Percentiles rank a stretch among this genome's conserved stretches.
These are phyloP conservation scores for Penicillium sumatraense DNA, from an alignment of 2,329 filamentous ascomycete genomes.

Conservation along the genomic window DNA sequence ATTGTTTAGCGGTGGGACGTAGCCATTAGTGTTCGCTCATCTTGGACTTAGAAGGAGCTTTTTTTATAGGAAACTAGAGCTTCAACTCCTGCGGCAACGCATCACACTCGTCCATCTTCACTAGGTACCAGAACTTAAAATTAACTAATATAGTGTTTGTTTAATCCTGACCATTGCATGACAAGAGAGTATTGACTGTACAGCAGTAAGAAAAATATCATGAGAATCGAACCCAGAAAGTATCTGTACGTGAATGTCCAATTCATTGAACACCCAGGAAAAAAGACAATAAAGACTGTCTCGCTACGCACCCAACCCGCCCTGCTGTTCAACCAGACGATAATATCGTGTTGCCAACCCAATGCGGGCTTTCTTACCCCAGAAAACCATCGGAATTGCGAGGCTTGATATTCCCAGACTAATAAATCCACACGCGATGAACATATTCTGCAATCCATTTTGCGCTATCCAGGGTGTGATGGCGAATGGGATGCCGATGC, in stretches of 20 bases:
- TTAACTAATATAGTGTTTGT: no score
- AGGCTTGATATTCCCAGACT: conserved; percentile 23
- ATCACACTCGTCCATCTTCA: no score
- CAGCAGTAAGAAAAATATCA: background rate
- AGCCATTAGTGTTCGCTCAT: no score
- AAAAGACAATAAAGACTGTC: no score
- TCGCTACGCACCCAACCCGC: background rate
- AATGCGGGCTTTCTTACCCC: conserved; percentile 25
- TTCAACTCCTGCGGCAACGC: no score
- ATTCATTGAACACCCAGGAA: background rate
- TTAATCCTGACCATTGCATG: no score
- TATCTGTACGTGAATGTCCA: background rate
- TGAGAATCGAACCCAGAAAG: background rate
- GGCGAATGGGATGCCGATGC: conserved; percentile 37
- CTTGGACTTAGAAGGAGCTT: no score
- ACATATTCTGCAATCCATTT: conserved; percentile 32
- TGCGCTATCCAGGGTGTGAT: conserved; percentile 34
- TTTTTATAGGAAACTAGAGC: no score
- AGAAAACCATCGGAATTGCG: conserved; percentile 28
- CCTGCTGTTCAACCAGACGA: conserved; percentile 16
- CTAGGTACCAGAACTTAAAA: no score
- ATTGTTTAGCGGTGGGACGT: no score
- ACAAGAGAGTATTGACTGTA: no score
- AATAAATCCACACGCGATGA: conserved; percentile 31
- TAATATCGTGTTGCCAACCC: conserved; percentile 16